A percentile compares a stretch with the other conserved stretches of the same genome.
Evolutionary conservation across 164 flowering plant species (phyloP).

Genomic region (Magnolia sinica): DNA sequence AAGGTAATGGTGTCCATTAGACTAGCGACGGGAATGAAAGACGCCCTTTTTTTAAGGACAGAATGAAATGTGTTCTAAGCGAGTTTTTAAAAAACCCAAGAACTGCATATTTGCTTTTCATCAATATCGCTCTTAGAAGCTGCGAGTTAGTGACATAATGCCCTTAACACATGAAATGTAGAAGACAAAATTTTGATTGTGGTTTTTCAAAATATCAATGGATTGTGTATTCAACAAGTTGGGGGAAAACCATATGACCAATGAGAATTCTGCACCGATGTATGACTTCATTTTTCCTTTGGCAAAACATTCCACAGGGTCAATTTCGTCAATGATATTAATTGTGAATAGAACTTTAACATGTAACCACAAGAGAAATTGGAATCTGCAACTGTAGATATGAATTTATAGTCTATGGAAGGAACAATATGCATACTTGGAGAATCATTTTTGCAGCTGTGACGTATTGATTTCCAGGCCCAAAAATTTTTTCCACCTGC

Average conservation of each 20-base stretch:
- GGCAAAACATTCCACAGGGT: not conserved
- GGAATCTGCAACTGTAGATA: not conserved
- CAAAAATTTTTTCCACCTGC: conserved; percentile 94
- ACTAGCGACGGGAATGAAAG: not conserved
- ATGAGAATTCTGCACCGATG: no score
- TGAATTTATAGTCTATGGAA: not conserved
- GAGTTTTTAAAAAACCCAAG: not conserved
- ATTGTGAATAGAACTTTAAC: not conserved
- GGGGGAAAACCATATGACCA: no score
- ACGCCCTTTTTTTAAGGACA: not conserved
- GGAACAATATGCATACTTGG: conserved; percentile 46
- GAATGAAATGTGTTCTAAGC: not conserved
- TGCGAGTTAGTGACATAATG: no score
- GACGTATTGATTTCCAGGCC: conserved; percentile 98
- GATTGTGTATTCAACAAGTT: no score
- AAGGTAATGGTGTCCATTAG: not conserved
- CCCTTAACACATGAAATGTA: no score
- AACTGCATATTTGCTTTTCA: not conserved
- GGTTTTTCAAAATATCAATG: no score
- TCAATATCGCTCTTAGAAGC: no score
- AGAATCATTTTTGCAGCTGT: conserved; percentile 99
- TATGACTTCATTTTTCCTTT: not conserved
- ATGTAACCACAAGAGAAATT: not conserved
- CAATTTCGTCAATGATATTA: not conserved
- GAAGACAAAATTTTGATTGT: no score